These are phyloP conservation scores for Pichia sp. DNA, from an alignment of 1,139 yeast species.

Conservation along the genomic window DNA sequence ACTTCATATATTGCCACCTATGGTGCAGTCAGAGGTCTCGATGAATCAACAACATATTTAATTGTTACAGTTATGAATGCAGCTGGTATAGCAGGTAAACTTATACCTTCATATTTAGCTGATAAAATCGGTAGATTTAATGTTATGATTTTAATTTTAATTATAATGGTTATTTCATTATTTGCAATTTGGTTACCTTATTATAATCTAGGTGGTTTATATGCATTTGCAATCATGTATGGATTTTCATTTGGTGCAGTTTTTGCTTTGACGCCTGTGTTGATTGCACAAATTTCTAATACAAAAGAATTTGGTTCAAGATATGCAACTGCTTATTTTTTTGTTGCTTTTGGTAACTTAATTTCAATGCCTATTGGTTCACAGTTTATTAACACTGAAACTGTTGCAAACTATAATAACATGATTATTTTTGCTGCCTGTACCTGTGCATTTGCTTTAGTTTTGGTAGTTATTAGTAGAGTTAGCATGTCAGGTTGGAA, in stretches of 20 bases:
- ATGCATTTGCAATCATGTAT: conserved; percentile 34
- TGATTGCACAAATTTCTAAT: conserved; percentile 56
- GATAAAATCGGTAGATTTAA: conserved; percentile 49
- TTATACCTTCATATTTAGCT: conserved; percentile 43
- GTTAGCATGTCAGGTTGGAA: conserved; percentile 32
- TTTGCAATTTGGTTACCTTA: conserved; percentile 45
- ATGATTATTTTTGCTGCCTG: conserved; percentile 34
- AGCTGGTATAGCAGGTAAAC: conserved; percentile 44
- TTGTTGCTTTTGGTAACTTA: conserved; percentile 52
- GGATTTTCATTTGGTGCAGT: conserved; percentile 33
- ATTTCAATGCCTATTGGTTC: conserved; percentile 50
- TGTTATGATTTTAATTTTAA: conserved; percentile 36
- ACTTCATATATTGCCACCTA: conserved; percentile 43
- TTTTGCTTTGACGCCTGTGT: conserved; percentile 29
- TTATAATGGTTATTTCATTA: conserved; percentile 29
- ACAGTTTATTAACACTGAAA: conserved; percentile 37
- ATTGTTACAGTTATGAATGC: conserved; percentile 43
- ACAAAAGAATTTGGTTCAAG: conserved; percentile 62
- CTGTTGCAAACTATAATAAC: conserved; percentile 27
- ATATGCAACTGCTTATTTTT: conserved; percentile 62
- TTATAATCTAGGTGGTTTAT: conserved; percentile 29
- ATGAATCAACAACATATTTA: conserved; percentile 38
- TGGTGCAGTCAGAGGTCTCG: conserved; percentile 39
- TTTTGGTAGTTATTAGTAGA: conserved; percentile 30
- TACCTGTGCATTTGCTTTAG: conserved; percentile 26